Base-by-base conservation (phyloP, 768 basidiomycete genomes). In the Russula vinacea region DNA sequence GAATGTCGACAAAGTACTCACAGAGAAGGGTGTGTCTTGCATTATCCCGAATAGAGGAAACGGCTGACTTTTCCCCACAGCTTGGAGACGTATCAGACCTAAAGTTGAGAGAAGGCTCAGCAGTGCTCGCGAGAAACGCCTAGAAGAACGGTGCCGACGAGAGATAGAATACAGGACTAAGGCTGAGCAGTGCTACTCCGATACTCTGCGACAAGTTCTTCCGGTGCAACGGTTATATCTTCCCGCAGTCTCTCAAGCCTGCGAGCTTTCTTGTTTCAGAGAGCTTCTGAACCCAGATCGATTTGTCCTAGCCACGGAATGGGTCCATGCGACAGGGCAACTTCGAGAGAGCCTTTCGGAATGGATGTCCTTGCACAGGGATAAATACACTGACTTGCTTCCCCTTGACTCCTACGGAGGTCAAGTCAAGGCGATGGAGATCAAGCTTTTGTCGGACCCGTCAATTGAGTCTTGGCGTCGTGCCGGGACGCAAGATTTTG, bases 151-250 rank as follows among this genome's bases (percentile, higher is more conserved):
- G 49, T 17, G 29, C 17, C 32, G 1, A 42, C 62, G 52, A 37
- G 49, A 33, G n/a, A 29, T 1, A 13, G 49, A 58, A 0, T 22
- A 50, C 42, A 59, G 24, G 37, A 8, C 0, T 16, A 52, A 39
- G 42, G 47, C 59, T 3, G 39, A 45, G 50, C 33, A 61, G 4
- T 51, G 22, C 22, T 67, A 67, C 39, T 33, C 47, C 26, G 37
- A 56, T n/a, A 1, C 60, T 37, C 35, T 65, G 50, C 45, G 58
- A 14, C 56, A 56, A 55, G 37, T 65, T 54, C 54, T 67, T 52
- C 66, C 66, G 14, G 16, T 45, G 16, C 62, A 65, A 56, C 62
- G 66, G 6, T 7, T 53, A 37, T 67, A 65, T 19, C 62, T 67
- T 32, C 66, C 66, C 22, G 22, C 32, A 19, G n/a, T 60, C 40